Base-by-base conservation (phyloP, 495 filamentous ascomycete genomes). In the Penicillium crystallinum region DNA sequence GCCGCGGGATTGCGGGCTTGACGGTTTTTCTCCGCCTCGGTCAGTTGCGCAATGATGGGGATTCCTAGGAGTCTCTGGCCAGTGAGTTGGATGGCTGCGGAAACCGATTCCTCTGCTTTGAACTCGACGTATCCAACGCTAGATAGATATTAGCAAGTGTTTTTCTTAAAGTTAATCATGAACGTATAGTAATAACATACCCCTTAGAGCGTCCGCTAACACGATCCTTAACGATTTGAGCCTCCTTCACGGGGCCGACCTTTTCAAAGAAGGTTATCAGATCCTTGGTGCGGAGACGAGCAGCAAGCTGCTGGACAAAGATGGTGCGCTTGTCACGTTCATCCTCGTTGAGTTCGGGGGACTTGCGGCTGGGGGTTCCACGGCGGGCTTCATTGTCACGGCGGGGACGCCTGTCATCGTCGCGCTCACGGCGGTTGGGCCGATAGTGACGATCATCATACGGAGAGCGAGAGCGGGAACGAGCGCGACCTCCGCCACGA, bases 51-150 rank as follows among this genome's bases (percentile, higher is more conserved):
- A 59, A 99, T 99, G 68, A 99, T 93, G 15, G 95, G 95, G 58
- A 97, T 96, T 77, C 91, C 91, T 88, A 95, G 75, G 75, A 99
- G 88, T 71, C 91, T 95, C 76, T 97, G 95, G 68, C 95, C 95
- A 67, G 95, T 99, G 75, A 99, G 90, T 74, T 96, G 89, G 68
- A 99, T 92, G 61, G 95, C 95, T 70, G 82, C 83, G 65, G 81
- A 79, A 57, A 99, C 95, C 56, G 91, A 96, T 57, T 92, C 89
- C 80, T 97, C 95, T 66, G 87, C 83, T 66, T 91, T 93, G 73
- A 99, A 99, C 78, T 99, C 95, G 72, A 99, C 95, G 67, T 99
- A 99, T 63, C 95, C 95, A 67, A 99, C 95, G 72, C 95, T 98
- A 58, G 25, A 42, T 3, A 18, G 36, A 38, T 3, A 14, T 15